Evolutionary conservation across 176 grass and related monocot species (phyloP), one percentile per base, ranked within the genome.

Genomic region (Hordeum vulgare): DNA sequence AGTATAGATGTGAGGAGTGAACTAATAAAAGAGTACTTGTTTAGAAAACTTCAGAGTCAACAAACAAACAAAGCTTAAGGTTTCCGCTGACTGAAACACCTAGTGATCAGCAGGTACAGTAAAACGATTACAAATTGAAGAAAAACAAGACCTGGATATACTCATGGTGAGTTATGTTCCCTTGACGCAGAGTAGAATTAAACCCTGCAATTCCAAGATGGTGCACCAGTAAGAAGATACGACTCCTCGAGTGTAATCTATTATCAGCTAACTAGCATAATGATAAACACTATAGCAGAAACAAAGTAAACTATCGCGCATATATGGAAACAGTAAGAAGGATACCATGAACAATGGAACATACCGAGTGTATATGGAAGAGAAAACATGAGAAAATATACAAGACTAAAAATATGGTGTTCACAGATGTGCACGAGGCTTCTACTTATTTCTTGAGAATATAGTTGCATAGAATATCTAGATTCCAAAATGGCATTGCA

Each of bases 141-240:
- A 80, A 64, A 87, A 49, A 84, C 62, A 26, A 80, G 49, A 97
- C 95, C 95, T 97, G 95, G 71, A 97, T 91, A 87, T 97, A 97
- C 53, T 97, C 95, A 83, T 97, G 95, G 81, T 97, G 95, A 79
- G 95, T 97, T 73, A 97, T 92, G 79, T 92, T 93, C 39, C 95
- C 95, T 80, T 89, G 84, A 40, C 95, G 90, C 60, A 97, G 84
- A 70, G 92, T 97, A 78, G 95, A 97, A 66, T 97, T 97, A 81
- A 97, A 97, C 26, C 95, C 95, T 97, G 86, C 57, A 85, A 60
- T 69, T 80, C 25, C 86, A 11, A 85, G 8, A 80, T 71, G 10
- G 66, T 66, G 68, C 15, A 72, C 85, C 59, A 88, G 74, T 7
- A 31, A 81, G 29, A 89, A 18, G 11, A 31, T 39, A 41, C 31